Percentiles rank a stretch among this genome's conserved stretches.
These are phyloP conservation scores for Ophiocytium majus DNA, from an alignment of 352 stramenopile genomes.

Conservation along the genomic window DNA sequence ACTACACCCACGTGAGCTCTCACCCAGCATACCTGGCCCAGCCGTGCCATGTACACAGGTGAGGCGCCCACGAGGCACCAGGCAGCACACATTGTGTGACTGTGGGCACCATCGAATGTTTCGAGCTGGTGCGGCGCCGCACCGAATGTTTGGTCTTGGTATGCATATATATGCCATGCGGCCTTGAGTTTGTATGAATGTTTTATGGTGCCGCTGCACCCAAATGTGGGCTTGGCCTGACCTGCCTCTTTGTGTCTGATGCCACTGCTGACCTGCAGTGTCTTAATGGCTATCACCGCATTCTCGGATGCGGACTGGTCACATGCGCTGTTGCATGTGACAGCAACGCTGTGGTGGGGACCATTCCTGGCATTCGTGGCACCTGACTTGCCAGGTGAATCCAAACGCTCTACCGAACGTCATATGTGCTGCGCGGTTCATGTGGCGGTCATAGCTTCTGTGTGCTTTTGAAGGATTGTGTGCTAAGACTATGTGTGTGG, in stretches of 20 bases:
- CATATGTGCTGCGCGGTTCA: no score
- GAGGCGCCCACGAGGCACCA: background rate
- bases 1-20: conserved; percentile 36
- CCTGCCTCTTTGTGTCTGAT: background rate
- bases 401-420: no score
- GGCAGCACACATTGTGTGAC: no score
- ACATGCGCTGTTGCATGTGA: conserved; percentile 34
- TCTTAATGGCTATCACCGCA: conserved; percentile 37
- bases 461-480: no score
- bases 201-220: no score
- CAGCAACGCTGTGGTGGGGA: conserved; percentile 52
- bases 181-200: background rate
- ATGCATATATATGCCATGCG: no score
- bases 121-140: no score
- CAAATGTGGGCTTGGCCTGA: background rate
- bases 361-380: conserved; percentile 50
- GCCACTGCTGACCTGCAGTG: no score
- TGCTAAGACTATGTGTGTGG: no score
- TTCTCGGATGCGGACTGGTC: conserved; percentile 38
- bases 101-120: no score
- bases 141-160: no score
- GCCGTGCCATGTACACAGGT: conserved; percentile 51
- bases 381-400: conserved; percentile 32
- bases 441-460: no score
- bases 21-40: conserved; percentile 49